Evolutionary conservation across 1,284 basidiomycete genomes (phyloP), one percentile per base, ranked within the genome.

Genomic region (Polyporus tsugae): DNA sequence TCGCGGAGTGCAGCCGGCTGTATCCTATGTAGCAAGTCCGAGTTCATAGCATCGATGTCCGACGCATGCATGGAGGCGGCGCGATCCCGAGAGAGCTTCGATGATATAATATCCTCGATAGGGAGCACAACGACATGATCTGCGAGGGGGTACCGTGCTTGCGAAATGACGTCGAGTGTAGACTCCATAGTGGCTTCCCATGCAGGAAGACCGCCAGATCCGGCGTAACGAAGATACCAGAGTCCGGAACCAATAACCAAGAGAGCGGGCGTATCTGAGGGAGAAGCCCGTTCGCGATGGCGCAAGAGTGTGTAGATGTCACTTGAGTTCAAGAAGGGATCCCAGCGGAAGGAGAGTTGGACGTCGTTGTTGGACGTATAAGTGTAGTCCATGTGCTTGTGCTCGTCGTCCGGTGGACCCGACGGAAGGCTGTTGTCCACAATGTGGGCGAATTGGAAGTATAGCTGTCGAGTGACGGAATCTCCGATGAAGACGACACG

Each of bases 41-140:
- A 90, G 78, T 96, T 96, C 93, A 96, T 95, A 36, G 92, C 93
- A 75, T 95, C 92, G 67, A 95, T 90, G 75, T 95, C 93, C 33
- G 90, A 86, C 35, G 88, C 84, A 62, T 87, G 86, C 84, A 96
- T 94, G 11, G 89, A 90, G 59, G 81, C 76, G 7, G 88, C 87
- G 68, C 94, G 87, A 42, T 91, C 88, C 1, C 82, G 76, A 0
- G 87, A 86, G 38, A 96, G 82, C 74, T 91, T 92, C 22, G 85
- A 83, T 35, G 84, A 70, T 13, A 89, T 78, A 33, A 91, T 83
- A 55, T 89, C 85, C 75, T 92, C 89, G n/a, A 96, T 87, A 6
- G 95, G 95, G 9, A 96, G 82, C 66, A 96, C 82, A 44, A 95
- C 85, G 59, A 95, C 82, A 49, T 87, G 81, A 77, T 95, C 92